A percentile compares a stretch with the other conserved stretches of the same genome.
Evolutionary conservation across 148 eudicot genomes (phyloP).

Genomic region (Pharnaceum exiguum): DNA sequence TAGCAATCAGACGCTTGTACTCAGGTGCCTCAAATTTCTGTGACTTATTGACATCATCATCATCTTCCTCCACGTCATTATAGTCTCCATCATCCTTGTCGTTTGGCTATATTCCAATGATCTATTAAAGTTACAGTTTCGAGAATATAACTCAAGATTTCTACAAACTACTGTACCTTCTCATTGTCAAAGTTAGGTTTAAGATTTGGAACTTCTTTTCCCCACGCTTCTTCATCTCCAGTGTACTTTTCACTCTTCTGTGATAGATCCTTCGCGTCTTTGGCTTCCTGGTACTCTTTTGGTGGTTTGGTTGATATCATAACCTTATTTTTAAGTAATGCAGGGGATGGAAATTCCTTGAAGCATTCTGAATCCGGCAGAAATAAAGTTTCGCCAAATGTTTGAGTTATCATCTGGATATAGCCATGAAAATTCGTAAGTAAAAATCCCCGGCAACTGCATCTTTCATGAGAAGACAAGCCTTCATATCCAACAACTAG

Average conservation of each 20-base stretch:
- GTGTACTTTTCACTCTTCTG: constrained; percentile 27
- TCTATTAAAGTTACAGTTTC: neutral
- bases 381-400: constrained; percentile 75
- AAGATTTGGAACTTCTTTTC: constrained; percentile 50
- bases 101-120: constrained; percentile 22
- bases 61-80: constrained; percentile 43
- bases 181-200: constrained; percentile 18
- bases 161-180: constrained; percentile 34
- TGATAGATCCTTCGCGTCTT: constrained; percentile 33
- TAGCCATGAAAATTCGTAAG: neutral
- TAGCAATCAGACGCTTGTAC: constrained; percentile 60
- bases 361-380: constrained; percentile 58
- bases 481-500: neutral
- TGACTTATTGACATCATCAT: constrained; percentile 29
- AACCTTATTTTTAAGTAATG: constrained; percentile 46
- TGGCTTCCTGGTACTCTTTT: constrained; percentile 52
- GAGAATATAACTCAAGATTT: neutral
- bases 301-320: constrained; percentile 96
- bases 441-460: neutral
- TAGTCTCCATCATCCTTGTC: constrained; percentile 41
- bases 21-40: constrained; percentile 42
- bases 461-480: neutral
- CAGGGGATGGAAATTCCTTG: constrained; percentile 83
- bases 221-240: constrained; percentile 69
- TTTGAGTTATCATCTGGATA: constrained; percentile 72